Conservation (phyloP, 371 early-diverging fungal genomes). For the Rhizopus microsporus region DNA sequence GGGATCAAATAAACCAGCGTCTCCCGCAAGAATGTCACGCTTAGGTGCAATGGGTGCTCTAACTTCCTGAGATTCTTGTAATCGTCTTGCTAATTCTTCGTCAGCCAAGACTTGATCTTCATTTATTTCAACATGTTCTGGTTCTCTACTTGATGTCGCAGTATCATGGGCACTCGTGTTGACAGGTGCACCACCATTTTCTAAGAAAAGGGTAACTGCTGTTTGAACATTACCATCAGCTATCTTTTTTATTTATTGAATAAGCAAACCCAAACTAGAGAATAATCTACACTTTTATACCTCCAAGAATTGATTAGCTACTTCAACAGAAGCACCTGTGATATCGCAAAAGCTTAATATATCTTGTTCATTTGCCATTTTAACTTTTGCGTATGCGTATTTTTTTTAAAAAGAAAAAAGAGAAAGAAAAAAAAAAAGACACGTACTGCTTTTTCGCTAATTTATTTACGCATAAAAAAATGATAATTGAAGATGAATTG, state of each 20-base stretch:
- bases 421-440: neutral
- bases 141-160: constrained; percentile 5
- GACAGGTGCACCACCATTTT: constrained; percentile 30
- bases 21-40: constrained; percentile 71
- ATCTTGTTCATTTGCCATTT: constrained; percentile 34
- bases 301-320: constrained; percentile 42
- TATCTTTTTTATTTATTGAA: constrained; percentile 23
- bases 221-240: constrained; percentile 47
- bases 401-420: constrained; percentile 1
- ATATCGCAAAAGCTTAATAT: constrained; percentile 43
- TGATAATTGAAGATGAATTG: too few species aligned
- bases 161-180: neutral
- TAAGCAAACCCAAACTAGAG: too few species aligned
- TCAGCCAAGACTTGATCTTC: constrained; percentile 34
- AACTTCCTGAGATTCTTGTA: constrained; percentile 54
- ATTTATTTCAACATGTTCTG: constrained; percentile 5
- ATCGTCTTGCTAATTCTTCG: constrained; percentile 54
- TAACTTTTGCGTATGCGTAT: neutral
- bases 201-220: constrained; percentile 43
- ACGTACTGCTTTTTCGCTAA: neutral
- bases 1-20: constrained; percentile 4
- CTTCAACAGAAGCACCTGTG: constrained; percentile 41
- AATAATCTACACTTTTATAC: constrained; percentile 15
- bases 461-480: too few species aligned
- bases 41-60: constrained; percentile 81